A percentile compares a stretch with the other conserved stretches of the same genome.
Evolutionary conservation across 2,329 filamentous ascomycete species (phyloP).

Genomic region (Colletotrichum simmondsii): DNA sequence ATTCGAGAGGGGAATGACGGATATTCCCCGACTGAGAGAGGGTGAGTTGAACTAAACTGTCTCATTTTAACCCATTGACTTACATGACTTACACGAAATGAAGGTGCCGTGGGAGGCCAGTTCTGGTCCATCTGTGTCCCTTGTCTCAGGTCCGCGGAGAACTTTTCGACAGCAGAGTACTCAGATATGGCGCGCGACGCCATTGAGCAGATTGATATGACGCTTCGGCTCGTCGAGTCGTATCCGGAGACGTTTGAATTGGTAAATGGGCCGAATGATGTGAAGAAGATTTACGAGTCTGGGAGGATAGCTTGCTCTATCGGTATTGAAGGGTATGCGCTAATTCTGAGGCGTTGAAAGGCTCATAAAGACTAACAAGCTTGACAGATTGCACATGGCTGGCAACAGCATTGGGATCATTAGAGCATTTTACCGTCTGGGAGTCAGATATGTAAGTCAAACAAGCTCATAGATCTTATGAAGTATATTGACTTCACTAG

Average conservation of each 20-base stretch:
- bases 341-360: background rate
- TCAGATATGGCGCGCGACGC: constrained; percentile 37
- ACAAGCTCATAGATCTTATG: too few relatives aligned
- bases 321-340: constrained; percentile 44
- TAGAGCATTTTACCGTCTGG: constrained; percentile 44
- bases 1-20: constrained; percentile 45
- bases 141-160: constrained; percentile 38
- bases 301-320: constrained; percentile 48
- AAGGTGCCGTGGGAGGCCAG: constrained; percentile 41
- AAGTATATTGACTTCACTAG: constrained; percentile 15
- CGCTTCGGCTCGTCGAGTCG: constrained; percentile 38
- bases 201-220: constrained; percentile 39
- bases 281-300: constrained; percentile 40
- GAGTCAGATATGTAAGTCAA: constrained; percentile 50
- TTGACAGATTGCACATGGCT: constrained; percentile 40
- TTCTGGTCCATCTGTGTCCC: constrained; percentile 45
- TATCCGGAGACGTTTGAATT: constrained; percentile 40
- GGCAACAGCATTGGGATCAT: constrained; percentile 47
- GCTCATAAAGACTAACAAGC: background rate
- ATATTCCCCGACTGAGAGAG: constrained; percentile 40
- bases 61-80: too few relatives aligned
- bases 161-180: constrained; percentile 38
- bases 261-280: constrained; percentile 40
- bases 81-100: background rate
- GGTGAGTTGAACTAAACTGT: constrained; percentile 14